Percentiles rank a stretch among this genome's conserved stretches.
These are phyloP conservation scores for Didymella sp. DNA, from an alignment of 2,329 filamentous ascomycete species.

Conservation along the genomic window DNA sequence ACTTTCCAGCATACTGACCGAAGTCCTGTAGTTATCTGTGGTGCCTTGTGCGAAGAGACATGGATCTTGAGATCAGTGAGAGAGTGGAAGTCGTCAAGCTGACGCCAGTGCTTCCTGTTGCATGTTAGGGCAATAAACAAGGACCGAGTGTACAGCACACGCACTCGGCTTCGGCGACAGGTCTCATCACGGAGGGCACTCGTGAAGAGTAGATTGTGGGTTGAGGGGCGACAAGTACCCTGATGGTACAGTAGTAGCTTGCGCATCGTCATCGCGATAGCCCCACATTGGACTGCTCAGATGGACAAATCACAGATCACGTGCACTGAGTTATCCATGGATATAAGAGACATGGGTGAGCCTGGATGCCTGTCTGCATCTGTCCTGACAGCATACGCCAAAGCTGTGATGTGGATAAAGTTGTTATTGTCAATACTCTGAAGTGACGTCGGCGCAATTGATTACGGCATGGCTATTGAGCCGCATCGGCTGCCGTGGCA, in stretches of 20 bases:
- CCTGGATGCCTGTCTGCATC: neutral
- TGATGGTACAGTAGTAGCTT: slow-evolving; percentile 39
- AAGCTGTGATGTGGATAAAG: neutral
- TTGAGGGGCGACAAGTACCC: slow-evolving; percentile 36
- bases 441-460: neutral
- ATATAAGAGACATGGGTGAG: neutral
- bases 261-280: slow-evolving; percentile 22
- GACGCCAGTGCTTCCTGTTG: slow-evolving; percentile 45
- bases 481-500: neutral
- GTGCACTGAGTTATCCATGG: slow-evolving; percentile 6
- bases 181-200: slow-evolving; percentile 38
- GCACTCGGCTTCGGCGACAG: slow-evolving; percentile 45
- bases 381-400: neutral
- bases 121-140: slow-evolving; percentile 21
- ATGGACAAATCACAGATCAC: slow-evolving; percentile 22
- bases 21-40: slow-evolving; percentile 65
- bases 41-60: slow-evolving; percentile 46
- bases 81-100: slow-evolving; percentile 48
- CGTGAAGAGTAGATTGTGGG: slow-evolving; percentile 12
- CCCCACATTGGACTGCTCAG: slow-evolving; percentile 30
- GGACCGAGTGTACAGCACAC: slow-evolving; percentile 10
- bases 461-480: neutral
- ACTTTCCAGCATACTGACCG: slow-evolving; percentile 95
- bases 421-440: slow-evolving; percentile 4
- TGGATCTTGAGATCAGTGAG: slow-evolving; percentile 48